Evolutionary conservation across 768 basidiomycete genomes (phyloP).

Genomic region (Neoboletus subvelutipes): DNA sequence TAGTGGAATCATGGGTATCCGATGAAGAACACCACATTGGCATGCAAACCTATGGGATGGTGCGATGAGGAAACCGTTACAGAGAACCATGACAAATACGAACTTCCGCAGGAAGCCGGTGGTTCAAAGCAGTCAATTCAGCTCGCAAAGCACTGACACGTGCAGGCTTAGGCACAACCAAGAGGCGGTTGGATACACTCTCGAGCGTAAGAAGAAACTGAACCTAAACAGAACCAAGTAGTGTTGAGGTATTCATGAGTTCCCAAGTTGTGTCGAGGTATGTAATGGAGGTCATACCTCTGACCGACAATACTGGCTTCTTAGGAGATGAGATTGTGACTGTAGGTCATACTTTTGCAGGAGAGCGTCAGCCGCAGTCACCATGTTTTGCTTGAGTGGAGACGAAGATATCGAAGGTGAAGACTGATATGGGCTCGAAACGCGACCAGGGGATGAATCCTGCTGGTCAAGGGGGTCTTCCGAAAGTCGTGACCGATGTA

Average conservation of each 20-base stretch:
- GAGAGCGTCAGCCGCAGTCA: conserved; percentile 52
- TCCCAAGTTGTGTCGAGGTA: not conserved
- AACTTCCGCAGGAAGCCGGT: conserved; percentile 95
- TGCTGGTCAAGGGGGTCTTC: conserved; percentile 76
- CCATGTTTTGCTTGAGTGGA: conserved; percentile 44
- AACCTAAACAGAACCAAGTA: conserved; percentile 44
- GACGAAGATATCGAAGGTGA: conserved; percentile 63
- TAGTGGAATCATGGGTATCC: conserved; percentile 45
- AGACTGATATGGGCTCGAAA: conserved; percentile 60
- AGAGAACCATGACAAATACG: conserved; percentile 12
- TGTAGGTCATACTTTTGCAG: conserved; percentile 66
- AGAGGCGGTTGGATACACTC: conserved; percentile 86
- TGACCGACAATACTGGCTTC: conserved; percentile 85
- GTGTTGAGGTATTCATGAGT: not conserved
- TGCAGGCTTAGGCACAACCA: conserved; percentile 91
- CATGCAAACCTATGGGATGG: conserved; percentile 66
- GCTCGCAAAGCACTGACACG: conserved; percentile 95
- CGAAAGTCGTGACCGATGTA: conserved; percentile 56
- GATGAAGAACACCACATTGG: conserved; percentile 85
- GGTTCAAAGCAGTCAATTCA: conserved; percentile 92
- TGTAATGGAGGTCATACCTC: conserved; percentile 53
- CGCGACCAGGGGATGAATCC: conserved; percentile 39
- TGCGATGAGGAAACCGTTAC: not conserved
- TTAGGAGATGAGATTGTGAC: conserved; percentile 70
- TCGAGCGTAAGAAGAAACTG: conserved; percentile 87